Percentiles rank a stretch among this genome's conserved stretches.
These are phyloP conservation scores for Suillus subalutaceus DNA, from an alignment of 768 basidiomycete species.

Conservation along the genomic window DNA sequence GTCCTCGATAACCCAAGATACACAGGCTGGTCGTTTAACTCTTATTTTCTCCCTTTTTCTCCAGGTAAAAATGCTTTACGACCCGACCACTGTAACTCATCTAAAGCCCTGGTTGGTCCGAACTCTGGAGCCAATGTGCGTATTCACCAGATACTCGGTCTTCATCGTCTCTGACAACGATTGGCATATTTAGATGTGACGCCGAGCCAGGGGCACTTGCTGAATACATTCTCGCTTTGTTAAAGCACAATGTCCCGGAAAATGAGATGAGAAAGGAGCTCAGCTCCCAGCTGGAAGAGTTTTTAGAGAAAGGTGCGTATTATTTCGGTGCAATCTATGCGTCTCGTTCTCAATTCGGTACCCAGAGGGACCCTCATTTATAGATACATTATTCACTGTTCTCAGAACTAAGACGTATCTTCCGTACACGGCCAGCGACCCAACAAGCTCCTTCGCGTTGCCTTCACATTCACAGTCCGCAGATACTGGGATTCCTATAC, in stretches of 20 bases:
- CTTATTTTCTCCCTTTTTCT: slow-evolving; percentile 10
- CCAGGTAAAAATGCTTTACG: slow-evolving; percentile 61
- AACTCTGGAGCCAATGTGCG: slow-evolving; percentile 90
- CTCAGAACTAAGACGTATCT: slow-evolving; percentile 86
- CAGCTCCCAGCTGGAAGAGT: slow-evolving; percentile 80
- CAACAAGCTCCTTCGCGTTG: slow-evolving; percentile 34
- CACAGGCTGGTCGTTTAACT: slow-evolving; percentile 12
- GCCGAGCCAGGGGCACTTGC: slow-evolving; percentile 93
- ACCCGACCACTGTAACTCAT: slow-evolving; percentile 61
- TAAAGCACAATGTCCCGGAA: slow-evolving; percentile 88
- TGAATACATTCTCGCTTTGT: slow-evolving; percentile 91
- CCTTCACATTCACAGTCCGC: slow-evolving; percentile 39
- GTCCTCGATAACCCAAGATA: neutral
- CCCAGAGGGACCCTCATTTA: slow-evolving; percentile 72
- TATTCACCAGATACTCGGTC: slow-evolving; percentile 14
- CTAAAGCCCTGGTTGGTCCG: slow-evolving; percentile 89
- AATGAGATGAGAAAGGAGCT: slow-evolving; percentile 82
- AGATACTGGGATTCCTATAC: slow-evolving; percentile 80
- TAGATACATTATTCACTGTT: slow-evolving; percentile 83
- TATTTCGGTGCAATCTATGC: neutral
- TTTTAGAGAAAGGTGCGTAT: slow-evolving; percentile 82
- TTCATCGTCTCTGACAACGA: slow-evolving; percentile 9
- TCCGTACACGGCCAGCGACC: slow-evolving; percentile 61
- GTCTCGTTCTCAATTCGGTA: slow-evolving; percentile 17
- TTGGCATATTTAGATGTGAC: slow-evolving; percentile 71